phyloP scores from a whole-genome alignment of 1,139 yeast genomes.

The Geotrichum aggregatum region DNA sequence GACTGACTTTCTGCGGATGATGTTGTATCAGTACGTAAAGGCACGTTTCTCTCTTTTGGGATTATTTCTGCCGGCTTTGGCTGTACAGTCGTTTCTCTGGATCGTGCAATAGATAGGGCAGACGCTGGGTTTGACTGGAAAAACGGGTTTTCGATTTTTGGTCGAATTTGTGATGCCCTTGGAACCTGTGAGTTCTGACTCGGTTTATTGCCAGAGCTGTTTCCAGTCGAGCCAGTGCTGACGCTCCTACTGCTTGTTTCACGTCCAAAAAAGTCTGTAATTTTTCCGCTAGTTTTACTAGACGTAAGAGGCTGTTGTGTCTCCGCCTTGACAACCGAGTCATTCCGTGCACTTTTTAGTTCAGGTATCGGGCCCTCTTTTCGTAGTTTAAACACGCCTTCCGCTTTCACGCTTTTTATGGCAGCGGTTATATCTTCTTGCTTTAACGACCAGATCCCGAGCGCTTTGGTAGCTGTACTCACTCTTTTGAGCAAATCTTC shows the following conservation, averaged over 20 bases:
- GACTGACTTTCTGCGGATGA: constrained; percentile 1
- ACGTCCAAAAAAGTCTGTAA: constrained; percentile 13
- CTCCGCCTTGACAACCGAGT: neutral
- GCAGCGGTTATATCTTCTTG: constrained; percentile 2
- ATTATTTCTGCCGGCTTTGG: neutral
- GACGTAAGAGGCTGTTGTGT: neutral
- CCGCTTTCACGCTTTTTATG: constrained; percentile 3
- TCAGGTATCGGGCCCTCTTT: constrained; percentile 9
- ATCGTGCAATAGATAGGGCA: no score
- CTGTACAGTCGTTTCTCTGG: no score
- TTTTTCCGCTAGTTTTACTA: neutral
- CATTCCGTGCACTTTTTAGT: neutral
- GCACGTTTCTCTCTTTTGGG: no score
- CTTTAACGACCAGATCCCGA: constrained; percentile 7
- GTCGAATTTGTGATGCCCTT: neutral
- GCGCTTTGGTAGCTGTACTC: constrained; percentile 10
- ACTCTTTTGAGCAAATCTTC: constrained; percentile 1
- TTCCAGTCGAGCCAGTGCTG: neutral
- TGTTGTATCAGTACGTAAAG: no score
- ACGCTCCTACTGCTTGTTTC: neutral
- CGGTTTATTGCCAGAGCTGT: neutral
- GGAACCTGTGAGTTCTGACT: neutral
- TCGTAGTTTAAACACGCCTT: constrained; percentile 7
- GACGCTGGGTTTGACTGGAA: neutral
- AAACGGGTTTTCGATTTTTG: constrained; percentile 8